phyloP scores from a whole-genome alignment of 1,284 basidiomycete species.

The Ustilago trichophora region DNA sequence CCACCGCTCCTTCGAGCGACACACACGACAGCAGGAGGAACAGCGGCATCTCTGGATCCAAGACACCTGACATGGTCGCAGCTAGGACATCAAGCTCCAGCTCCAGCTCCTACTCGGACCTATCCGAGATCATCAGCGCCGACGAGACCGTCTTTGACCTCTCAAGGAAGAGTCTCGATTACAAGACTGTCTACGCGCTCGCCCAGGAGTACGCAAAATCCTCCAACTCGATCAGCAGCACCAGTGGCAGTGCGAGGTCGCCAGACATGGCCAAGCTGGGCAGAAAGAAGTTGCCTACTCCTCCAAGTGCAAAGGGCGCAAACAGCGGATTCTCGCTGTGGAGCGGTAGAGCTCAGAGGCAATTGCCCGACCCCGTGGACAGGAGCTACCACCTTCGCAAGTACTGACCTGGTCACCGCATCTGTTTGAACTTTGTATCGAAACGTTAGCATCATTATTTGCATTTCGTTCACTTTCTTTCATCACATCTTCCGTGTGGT shows the following conservation, averaged over 20 bases:
- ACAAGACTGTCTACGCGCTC: constrained; percentile 10
- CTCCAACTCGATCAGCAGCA: too few species aligned
- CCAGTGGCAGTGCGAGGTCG: too few species aligned
- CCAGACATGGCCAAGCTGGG: too few species aligned
- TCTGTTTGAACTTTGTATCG: too few species aligned
- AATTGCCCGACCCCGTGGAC: constrained; percentile 5
- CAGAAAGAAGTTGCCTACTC: neutral
- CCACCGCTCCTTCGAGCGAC: neutral
- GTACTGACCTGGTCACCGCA: too few species aligned
- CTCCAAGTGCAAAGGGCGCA: too few species aligned
- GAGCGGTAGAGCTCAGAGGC: neutral
- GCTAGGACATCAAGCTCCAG: constrained; percentile 14
- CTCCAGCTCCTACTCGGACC: constrained; percentile 17
- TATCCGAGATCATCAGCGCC: constrained; percentile 6
- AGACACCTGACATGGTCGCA: constrained; percentile 17
- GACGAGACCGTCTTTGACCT: constrained; percentile 30
- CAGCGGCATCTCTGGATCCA: neutral
- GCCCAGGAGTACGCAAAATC: constrained; percentile 17
- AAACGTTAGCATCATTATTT: too few species aligned
- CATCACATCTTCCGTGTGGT: too few species aligned
- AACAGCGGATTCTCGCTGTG: neutral
- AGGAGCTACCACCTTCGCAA: constrained; percentile 22
- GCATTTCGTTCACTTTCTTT: too few species aligned
- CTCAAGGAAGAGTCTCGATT: constrained; percentile 10
- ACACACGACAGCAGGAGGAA: neutral